phyloP scores from a whole-genome alignment of 306 rosid genomes.

The Dryas alaskensis region DNA sequence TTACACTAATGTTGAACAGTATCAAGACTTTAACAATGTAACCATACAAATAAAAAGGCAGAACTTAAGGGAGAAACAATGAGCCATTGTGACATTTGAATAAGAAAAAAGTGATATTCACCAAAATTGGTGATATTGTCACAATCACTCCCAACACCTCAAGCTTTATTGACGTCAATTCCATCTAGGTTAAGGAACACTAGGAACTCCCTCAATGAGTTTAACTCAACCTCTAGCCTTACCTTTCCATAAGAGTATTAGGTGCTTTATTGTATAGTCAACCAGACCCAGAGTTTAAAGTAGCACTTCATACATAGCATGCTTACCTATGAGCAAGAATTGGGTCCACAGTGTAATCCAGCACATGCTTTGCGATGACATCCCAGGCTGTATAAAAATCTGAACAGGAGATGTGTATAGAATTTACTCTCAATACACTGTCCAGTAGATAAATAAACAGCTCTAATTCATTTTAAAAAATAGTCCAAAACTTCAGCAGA shows the following conservation, averaged over 20 bases:
- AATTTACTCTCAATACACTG: conserved; percentile 28
- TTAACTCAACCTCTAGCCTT: conserved; percentile 8
- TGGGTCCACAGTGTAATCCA: conserved; percentile 51
- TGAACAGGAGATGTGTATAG: conserved; percentile 31
- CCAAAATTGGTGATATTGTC: background rate
- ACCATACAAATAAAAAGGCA: background rate
- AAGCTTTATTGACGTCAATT: conserved; percentile 3
- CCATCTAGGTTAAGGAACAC: background rate
- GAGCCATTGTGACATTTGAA: background rate
- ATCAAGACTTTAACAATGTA: conserved; percentile 13
- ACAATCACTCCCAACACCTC: background rate
- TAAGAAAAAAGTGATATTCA: background rate
- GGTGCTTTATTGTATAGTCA: conserved; percentile 9
- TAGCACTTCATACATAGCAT: conserved; percentile 20
- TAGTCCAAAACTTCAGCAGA: background rate
- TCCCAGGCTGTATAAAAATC: conserved; percentile 99
- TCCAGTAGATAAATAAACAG: background rate
- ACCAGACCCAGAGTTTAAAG: conserved; percentile 17
- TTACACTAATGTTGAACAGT: conserved; percentile 18
- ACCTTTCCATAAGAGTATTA: conserved; percentile 1
- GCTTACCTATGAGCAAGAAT: conserved; percentile 68
- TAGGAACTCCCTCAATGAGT: conserved; percentile 9
- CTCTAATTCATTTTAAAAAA: conserved; percentile 1
- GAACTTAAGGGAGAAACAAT: background rate
- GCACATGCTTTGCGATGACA: conserved; percentile 66